Percentiles rank a stretch among this genome's conserved stretches.
phyloP scores from a whole-genome alignment of 2,329 filamentous ascomycete genomes.

The Sphaerulina populicola region DNA sequence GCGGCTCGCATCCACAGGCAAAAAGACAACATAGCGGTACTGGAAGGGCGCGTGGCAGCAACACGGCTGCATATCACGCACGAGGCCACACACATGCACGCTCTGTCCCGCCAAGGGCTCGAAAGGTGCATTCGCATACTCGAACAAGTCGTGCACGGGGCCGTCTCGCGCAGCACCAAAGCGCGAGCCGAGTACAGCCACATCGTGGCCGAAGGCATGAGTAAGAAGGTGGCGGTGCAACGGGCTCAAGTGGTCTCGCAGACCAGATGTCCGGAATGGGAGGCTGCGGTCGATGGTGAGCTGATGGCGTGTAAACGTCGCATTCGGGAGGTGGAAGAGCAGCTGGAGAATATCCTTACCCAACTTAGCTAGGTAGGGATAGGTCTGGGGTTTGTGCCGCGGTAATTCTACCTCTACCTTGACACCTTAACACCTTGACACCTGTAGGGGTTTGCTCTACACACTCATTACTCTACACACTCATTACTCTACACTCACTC shows the following conservation, averaged over 20 bases:
- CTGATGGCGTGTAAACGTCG: slow-evolving; percentile 29
- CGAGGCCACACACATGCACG: slow-evolving; percentile 30
- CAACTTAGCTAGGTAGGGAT: too few relatives aligned
- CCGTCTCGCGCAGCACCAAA: slow-evolving; percentile 36
- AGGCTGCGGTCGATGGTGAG: slow-evolving; percentile 28
- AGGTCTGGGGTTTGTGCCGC: too few relatives aligned
- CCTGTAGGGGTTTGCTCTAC: too few relatives aligned
- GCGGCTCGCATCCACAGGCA: slow-evolving; percentile 13
- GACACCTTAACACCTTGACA: too few relatives aligned
- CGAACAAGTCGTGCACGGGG: slow-evolving; percentile 43
- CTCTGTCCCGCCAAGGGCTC: slow-evolving; percentile 33
- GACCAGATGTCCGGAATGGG: slow-evolving; percentile 23
- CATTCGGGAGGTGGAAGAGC: slow-evolving; percentile 30
- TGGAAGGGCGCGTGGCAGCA: slow-evolving; percentile 22
- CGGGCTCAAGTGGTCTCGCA: slow-evolving; percentile 23
- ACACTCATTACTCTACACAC: too few relatives aligned
- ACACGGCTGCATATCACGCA: slow-evolving; percentile 32
- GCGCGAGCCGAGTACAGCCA: slow-evolving; percentile 39
- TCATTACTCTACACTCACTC: too few relatives aligned
- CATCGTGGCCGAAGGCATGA: slow-evolving; percentile 37
- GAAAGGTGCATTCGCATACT: slow-evolving; percentile 37
- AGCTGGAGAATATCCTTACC: too few relatives aligned
- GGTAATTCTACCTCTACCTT: too few relatives aligned
- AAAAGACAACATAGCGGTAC: slow-evolving; percentile 17
- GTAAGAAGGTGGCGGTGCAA: slow-evolving; percentile 34